These are phyloP conservation scores for Pseudocercospora musae DNA, from an alignment of 2,329 filamentous ascomycete species.

Conservation along the genomic window DNA sequence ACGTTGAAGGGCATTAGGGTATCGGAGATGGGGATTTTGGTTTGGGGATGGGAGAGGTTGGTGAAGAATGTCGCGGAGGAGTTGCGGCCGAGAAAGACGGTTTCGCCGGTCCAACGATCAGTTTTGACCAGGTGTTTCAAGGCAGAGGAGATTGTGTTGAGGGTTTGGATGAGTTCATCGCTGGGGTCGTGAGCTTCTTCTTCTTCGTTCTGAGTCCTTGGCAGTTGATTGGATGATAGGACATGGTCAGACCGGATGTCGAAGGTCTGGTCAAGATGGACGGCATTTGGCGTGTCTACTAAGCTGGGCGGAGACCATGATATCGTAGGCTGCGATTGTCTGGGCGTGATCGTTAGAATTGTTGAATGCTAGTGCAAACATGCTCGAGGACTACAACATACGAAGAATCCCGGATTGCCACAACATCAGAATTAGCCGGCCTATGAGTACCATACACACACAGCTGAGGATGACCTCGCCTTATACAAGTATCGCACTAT, in stretches of 20 bases:
- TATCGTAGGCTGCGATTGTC: background rate
- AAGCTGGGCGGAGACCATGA: background rate
- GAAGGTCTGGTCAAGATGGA: background rate
- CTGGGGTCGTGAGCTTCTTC: background rate
- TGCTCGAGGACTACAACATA: background rate
- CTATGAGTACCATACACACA: background rate
- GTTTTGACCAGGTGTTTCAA: background rate
- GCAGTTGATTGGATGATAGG: background rate
- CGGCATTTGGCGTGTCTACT: background rate
- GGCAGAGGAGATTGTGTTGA: background rate
- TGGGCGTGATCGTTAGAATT: background rate
- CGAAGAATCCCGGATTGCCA: background rate
- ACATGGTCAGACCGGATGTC: background rate
- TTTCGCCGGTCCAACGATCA: constrained; percentile 6
- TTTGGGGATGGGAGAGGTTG: background rate
- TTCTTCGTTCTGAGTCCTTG: background rate
- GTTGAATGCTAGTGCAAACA: too few species aligned
- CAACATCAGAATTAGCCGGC: background rate
- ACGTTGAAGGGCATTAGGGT: background rate
- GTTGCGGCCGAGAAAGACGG: constrained; percentile 6
- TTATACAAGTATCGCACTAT: constrained; percentile 5
- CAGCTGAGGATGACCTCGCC: background rate
- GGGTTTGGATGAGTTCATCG: background rate
- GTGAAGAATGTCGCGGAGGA: constrained; percentile 4
- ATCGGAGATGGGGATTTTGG: background rate